Conservation (phyloP, 192 early-diverging fungal species). For the Backusella mclennaniae region DNA sequence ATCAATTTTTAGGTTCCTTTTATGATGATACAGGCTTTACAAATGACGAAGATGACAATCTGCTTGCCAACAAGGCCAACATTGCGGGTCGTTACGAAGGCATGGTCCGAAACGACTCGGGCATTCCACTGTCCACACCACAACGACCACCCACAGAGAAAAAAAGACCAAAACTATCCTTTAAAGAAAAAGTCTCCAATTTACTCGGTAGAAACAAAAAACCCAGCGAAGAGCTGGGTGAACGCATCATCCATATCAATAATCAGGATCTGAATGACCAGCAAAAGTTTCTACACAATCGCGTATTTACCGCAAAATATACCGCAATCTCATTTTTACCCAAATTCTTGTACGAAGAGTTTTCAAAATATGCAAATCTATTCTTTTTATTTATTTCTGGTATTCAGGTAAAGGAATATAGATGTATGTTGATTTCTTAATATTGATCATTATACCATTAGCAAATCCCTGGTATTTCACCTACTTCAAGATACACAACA, state of each 20-base stretch:
- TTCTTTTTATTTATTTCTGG: slow-evolving; percentile 98
- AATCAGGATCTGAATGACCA: slow-evolving; percentile 74
- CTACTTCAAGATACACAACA: slow-evolving; percentile 87
- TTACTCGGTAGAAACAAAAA: background rate
- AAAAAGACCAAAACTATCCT: background rate
- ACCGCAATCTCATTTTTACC: slow-evolving; percentile 87
- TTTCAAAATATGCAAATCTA: slow-evolving; percentile 97
- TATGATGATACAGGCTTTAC: slow-evolving; percentile 21
- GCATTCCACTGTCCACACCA: background rate
- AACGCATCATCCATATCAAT: slow-evolving; percentile 89
- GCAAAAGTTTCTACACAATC: slow-evolving; percentile 87
- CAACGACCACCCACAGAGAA: background rate
- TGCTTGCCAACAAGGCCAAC: slow-evolving; percentile 15
- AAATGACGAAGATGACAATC: slow-evolving; percentile 28
- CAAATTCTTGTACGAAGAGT: slow-evolving; percentile 96
- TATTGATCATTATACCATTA: slow-evolving; percentile 20
- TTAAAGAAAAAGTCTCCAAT: background rate
- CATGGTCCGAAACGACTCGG: background rate
- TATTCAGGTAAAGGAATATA: slow-evolving; percentile 69
- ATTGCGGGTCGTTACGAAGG: slow-evolving; percentile 13
- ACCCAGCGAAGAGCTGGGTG: slow-evolving; percentile 13
- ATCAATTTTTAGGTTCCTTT: slow-evolving; percentile 1
- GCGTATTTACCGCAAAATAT: slow-evolving; percentile 96
- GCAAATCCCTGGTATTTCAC: slow-evolving; percentile 96
- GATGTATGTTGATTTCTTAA: background rate